phyloP scores from a whole-genome alignment of 1,284 basidiomycete genomes.

The Ceratobasidium sp. region DNA sequence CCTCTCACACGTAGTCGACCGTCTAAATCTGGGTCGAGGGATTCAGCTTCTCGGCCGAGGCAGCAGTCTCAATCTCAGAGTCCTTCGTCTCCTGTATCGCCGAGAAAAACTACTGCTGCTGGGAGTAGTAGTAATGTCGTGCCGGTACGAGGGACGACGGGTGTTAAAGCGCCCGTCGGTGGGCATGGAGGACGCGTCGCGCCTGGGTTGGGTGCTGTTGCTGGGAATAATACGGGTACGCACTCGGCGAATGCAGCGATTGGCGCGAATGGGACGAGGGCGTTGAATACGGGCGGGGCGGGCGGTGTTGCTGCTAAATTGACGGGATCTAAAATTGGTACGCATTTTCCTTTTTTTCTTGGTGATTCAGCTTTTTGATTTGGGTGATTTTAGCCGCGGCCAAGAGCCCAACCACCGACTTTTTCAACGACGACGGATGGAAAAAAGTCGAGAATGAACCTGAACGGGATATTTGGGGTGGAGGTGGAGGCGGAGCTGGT shows the following conservation, averaged over 20 bases:
- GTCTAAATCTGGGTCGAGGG: slow-evolving; percentile 38
- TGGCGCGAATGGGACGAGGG: slow-evolving; percentile 23
- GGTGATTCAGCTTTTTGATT: not conserved
- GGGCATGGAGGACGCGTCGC: not conserved
- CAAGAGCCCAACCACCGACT: slow-evolving; percentile 41
- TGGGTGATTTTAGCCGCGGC: slow-evolving; percentile 5
- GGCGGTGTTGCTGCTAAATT: not conserved
- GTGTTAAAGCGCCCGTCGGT: not conserved
- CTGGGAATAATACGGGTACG: not conserved
- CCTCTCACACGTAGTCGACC: slow-evolving; percentile 30
- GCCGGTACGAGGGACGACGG: not conserved
- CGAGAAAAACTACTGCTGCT: slow-evolving; percentile 10
- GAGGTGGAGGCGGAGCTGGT: slow-evolving; percentile 8
- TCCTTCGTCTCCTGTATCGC: not conserved
- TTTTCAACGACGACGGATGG: slow-evolving; percentile 38
- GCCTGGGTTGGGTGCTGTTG: not conserved
- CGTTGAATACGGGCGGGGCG: slow-evolving; percentile 20
- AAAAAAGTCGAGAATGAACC: slow-evolving; percentile 22
- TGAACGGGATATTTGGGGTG: slow-evolving; percentile 43
- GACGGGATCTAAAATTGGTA: slow-evolving; percentile 1
- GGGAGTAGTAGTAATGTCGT: not conserved
- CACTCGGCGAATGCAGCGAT: not conserved
- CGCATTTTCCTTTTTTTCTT: not conserved
- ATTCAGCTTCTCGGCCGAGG: slow-evolving; percentile 13
- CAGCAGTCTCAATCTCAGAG: slow-evolving; percentile 7